Evolutionary conservation across 148 eudicot genomes (phyloP).

Genomic region (Amaranthus cruentus): DNA sequence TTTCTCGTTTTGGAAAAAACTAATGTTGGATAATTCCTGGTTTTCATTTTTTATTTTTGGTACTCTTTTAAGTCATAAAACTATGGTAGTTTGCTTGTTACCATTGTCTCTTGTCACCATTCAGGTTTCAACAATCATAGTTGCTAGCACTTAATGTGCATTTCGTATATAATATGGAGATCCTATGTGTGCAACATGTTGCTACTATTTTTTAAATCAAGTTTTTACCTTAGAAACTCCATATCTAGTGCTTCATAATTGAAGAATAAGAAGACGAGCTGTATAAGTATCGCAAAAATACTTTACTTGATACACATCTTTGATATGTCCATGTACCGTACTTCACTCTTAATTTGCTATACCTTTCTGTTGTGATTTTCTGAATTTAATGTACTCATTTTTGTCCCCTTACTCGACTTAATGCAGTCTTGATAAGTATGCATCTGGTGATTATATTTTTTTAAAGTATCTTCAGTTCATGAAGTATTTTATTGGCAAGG

Average conservation of each 20-base stretch:
- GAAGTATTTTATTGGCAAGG: background rate
- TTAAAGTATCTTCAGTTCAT: background rate
- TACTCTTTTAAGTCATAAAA: too few species aligned
- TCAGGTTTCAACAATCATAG: background rate
- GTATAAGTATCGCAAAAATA: background rate
- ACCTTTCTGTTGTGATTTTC: too few species aligned
- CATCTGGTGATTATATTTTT: too few species aligned
- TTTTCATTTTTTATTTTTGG: too few species aligned
- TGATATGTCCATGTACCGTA: too few species aligned
- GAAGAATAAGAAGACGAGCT: background rate
- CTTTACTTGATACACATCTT: background rate
- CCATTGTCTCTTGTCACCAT: background rate
- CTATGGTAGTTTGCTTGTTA: background rate
- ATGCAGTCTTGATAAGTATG: too few species aligned
- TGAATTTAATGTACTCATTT: too few species aligned
- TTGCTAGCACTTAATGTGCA: background rate
- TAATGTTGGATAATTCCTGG: too few species aligned
- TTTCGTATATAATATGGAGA: background rate
- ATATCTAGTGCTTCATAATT: background rate
- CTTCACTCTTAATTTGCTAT: too few species aligned
- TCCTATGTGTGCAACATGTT: background rate
- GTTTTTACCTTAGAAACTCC: background rate
- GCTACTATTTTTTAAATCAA: background rate
- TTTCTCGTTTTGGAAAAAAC: too few species aligned
- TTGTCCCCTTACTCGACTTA: too few species aligned